Evolutionary conservation across 768 basidiomycete genomes (phyloP).

Genomic region (Macrolepiota fuliginosa): DNA sequence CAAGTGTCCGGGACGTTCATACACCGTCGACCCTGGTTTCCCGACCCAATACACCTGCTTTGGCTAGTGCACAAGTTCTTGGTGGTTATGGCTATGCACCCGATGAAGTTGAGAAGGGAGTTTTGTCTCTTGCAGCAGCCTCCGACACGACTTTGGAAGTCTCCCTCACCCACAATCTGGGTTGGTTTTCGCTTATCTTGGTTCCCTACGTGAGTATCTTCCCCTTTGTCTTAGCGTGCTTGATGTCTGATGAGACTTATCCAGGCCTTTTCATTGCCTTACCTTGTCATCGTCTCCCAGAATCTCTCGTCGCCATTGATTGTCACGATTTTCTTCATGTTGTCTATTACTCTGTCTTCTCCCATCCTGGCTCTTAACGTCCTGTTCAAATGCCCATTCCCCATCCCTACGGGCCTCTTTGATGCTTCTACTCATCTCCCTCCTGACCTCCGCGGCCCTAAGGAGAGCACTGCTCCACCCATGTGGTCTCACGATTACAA

Average conservation of each 20-base stretch:
- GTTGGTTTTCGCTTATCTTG: conserved; percentile 71
- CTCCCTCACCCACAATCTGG: conserved; percentile 49
- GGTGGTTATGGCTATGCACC: conserved; percentile 68
- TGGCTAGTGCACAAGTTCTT: conserved; percentile 59
- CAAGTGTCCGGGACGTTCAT: conserved; percentile 40
- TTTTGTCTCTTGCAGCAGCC: conserved; percentile 42
- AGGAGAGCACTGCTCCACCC: conserved; percentile 38
- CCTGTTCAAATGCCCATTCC: conserved; percentile 57
- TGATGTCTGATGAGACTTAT: neutral
- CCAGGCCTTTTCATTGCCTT: conserved; percentile 64
- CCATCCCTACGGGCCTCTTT: conserved; percentile 66
- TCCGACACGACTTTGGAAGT: conserved; percentile 50
- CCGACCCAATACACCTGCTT: conserved; percentile 49
- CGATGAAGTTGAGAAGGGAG: conserved; percentile 49
- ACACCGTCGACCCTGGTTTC: conserved; percentile 38
- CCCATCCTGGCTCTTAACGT: conserved; percentile 65
- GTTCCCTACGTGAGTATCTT: conserved; percentile 55
- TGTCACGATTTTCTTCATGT: conserved; percentile 48
- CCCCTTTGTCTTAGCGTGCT: neutral
- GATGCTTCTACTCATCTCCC: conserved; percentile 45
- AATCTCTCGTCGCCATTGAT: conserved; percentile 33
- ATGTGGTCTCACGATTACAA: conserved; percentile 58
- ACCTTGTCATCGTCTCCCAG: conserved; percentile 45
- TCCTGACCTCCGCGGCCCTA: conserved; percentile 29
- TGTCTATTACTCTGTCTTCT: conserved; percentile 68